Percentiles rank a stretch among this genome's conserved stretches.
Conservation (phyloP, 2,329 filamentous ascomycete species). For the Colletotrichum orchidophilum region DNA sequence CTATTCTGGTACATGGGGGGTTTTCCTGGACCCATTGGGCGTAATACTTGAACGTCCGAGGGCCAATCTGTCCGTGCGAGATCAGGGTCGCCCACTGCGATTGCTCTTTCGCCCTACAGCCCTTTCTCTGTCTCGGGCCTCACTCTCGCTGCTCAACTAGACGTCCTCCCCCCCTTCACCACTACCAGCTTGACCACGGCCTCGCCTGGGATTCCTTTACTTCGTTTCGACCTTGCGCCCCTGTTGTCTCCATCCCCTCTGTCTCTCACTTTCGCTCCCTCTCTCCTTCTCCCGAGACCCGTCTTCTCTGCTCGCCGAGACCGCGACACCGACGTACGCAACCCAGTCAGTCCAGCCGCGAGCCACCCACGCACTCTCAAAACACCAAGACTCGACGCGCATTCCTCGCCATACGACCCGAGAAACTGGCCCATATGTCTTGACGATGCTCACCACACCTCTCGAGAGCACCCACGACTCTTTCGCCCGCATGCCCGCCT, state of each 20-base stretch:
- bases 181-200: not conserved
- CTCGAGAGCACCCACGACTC: constrained; percentile 29
- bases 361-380: not conserved
- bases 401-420: constrained; percentile 18
- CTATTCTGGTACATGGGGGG: constrained; percentile 12
- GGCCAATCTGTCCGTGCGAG: not conserved
- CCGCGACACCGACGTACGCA: not conserved
- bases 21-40: constrained; percentile 5
- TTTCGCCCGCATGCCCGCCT: constrained; percentile 32
- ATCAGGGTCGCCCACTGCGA: not conserved
- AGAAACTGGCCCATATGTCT: constrained; percentile 34
- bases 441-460: constrained; percentile 35
- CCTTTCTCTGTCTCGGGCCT: not conserved
- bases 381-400: constrained; percentile 14
- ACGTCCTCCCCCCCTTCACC: not conserved
- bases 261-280: not conserved
- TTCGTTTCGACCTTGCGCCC: not conserved
- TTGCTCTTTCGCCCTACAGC: not conserved
- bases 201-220: not conserved
- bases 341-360: not conserved
- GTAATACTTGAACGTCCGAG: not conserved
- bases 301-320: not conserved
- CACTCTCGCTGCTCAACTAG: constrained; percentile 9
- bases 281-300: not conserved
- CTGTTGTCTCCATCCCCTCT: not conserved